Percentiles rank a stretch among this genome's conserved stretches.
Evolutionary conservation across 768 basidiomycete genomes (phyloP).

Genomic region (Calocera viscosa): DNA sequence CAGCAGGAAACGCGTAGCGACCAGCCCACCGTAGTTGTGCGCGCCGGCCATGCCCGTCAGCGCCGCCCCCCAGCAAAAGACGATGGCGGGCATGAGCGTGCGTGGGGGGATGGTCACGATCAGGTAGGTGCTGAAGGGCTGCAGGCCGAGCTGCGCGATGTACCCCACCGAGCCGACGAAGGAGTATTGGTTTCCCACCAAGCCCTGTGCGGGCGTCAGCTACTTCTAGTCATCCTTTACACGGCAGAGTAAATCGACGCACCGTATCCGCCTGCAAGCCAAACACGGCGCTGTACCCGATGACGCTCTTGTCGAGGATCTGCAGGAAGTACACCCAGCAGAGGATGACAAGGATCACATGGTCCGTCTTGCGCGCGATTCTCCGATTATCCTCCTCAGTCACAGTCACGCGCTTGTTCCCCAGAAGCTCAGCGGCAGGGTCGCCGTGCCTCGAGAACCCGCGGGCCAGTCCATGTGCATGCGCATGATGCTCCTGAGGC

Average conservation of each 20-base stretch:
- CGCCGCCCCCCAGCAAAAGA: slow-evolving; percentile 19
- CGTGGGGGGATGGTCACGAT: slow-evolving; percentile 23
- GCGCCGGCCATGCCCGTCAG: slow-evolving; percentile 23
- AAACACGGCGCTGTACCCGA: slow-evolving; percentile 24
- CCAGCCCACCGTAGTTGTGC: slow-evolving; percentile 20
- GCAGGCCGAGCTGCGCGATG: slow-evolving; percentile 18
- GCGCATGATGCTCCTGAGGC: no score
- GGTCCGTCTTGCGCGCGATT: slow-evolving; percentile 22
- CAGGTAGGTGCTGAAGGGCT: slow-evolving; percentile 21
- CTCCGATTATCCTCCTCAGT: slow-evolving; percentile 10
- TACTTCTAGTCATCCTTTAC: not conserved
- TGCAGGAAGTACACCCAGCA: slow-evolving; percentile 28
- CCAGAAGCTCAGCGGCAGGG: no score
- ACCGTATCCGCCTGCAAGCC: slow-evolving; percentile 17
- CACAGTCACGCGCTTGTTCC: not conserved
- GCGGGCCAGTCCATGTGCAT: no score
- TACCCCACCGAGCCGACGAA: slow-evolving; percentile 18
- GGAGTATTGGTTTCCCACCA: slow-evolving; percentile 19
- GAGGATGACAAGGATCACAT: slow-evolving; percentile 20
- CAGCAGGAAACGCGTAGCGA: slow-evolving; percentile 27
- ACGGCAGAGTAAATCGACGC: not conserved
- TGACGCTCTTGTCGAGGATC: slow-evolving; percentile 23
- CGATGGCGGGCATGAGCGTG: slow-evolving; percentile 20
- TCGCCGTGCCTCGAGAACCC: no score
- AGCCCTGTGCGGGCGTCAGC: not conserved